Evolutionary conservation across 2,329 filamentous ascomycete genomes (phyloP).

Genomic region (Curvularia spicifera): DNA sequence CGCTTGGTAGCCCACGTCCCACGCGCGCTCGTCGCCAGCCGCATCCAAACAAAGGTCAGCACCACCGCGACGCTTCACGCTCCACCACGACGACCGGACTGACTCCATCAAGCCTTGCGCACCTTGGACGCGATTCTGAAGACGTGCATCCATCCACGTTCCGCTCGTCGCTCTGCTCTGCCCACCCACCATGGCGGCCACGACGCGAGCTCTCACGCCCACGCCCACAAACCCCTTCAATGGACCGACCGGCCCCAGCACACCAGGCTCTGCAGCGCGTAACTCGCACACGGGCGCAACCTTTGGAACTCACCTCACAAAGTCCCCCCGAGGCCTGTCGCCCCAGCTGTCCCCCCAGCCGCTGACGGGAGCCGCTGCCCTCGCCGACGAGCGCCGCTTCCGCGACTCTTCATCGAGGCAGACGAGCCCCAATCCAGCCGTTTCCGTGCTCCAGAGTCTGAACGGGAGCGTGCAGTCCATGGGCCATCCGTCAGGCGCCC

Average conservation of each 20-base stretch:
- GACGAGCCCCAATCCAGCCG: constrained; percentile 58
- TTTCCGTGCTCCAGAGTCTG: constrained; percentile 53
- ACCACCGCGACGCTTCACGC: constrained; percentile 7
- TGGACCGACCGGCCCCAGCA: constrained; percentile 49
- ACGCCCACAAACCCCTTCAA: constrained; percentile 51
- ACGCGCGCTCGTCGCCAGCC: constrained; percentile 19
- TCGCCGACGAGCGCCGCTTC: constrained; percentile 56
- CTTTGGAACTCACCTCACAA: constrained; percentile 51
- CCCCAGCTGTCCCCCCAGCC: constrained; percentile 51
- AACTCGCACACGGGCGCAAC: constrained; percentile 39
- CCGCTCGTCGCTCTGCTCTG: constrained; percentile 4
- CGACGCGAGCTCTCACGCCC: constrained; percentile 53
- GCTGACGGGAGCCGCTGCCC: constrained; percentile 57
- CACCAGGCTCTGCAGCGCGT: constrained; percentile 45
- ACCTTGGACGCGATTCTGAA: constrained; percentile 15
- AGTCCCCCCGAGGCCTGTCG: constrained; percentile 52
- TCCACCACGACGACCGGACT: neutral
- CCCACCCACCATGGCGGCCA: constrained; percentile 51
- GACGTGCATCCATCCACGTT: constrained; percentile 7
- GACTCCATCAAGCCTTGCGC: constrained; percentile 1
- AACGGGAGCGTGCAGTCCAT: constrained; percentile 47
- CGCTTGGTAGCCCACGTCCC: constrained; percentile 17
- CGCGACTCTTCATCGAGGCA: constrained; percentile 52
- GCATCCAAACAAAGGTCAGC: constrained; percentile 31
- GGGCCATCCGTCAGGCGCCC: constrained; percentile 49